These are phyloP conservation scores for Irpex sp. DNA, from an alignment of 1,284 basidiomycete genomes.

Conservation along the genomic window DNA sequence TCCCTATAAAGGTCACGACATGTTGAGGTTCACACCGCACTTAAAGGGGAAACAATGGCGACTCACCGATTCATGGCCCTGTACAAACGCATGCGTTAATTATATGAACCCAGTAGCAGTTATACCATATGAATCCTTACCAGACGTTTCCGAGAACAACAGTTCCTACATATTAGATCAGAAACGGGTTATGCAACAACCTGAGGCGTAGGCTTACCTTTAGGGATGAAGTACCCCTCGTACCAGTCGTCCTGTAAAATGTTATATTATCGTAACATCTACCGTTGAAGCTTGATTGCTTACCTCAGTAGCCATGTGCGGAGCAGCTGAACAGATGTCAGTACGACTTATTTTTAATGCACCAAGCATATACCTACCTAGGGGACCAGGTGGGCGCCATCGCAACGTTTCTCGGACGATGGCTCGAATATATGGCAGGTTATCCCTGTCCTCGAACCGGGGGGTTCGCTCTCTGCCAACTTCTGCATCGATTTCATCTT, in stretches of 20 bases:
- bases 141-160: neutral
- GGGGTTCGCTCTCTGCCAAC: slow-evolving; percentile 32
- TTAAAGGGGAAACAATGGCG: neutral
- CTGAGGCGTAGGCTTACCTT: neutral
- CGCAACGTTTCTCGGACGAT: slow-evolving; percentile 35
- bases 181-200: neutral
- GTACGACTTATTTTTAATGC: no score
- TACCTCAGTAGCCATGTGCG: neutral
- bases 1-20: neutral
- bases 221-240: neutral
- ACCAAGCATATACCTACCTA: slow-evolving; percentile 22
- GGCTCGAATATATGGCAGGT: slow-evolving; percentile 34
- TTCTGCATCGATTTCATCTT: slow-evolving; percentile 34
- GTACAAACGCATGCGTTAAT: neutral
- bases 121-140: neutral
- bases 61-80: neutral
- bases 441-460: slow-evolving; percentile 26
- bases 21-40: neutral
- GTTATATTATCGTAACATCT: neutral
- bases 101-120: neutral
- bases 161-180: neutral
- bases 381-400: slow-evolving; percentile 26
- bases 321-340: neutral
- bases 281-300: neutral
- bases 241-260: neutral